Conservation (phyloP, 2,329 filamentous ascomycete genomes). For the Fusarium praegraminearum region DNA sequence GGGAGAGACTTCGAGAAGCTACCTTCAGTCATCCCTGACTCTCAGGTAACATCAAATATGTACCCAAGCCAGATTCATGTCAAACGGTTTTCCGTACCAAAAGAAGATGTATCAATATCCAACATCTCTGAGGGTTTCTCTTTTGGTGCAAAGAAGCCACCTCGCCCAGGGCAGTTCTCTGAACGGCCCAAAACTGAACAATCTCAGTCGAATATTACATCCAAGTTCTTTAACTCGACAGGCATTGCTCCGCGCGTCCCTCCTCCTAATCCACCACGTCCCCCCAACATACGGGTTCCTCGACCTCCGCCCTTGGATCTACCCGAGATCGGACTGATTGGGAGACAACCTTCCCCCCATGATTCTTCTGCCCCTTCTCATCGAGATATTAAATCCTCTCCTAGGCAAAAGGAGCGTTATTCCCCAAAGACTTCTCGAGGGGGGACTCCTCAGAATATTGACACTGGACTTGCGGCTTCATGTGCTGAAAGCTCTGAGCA, state of each 20-base stretch:
- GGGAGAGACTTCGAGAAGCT: constrained; percentile 26
- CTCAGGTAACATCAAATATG: constrained; percentile 6
- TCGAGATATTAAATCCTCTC: background rate
- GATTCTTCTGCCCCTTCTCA: background rate
- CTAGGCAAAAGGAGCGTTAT: background rate
- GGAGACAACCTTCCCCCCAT: background rate
- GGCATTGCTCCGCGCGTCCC: background rate
- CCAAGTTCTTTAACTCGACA: background rate
- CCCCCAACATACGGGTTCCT: background rate
- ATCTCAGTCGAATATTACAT: background rate
- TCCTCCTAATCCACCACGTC: background rate
- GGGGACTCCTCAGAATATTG: background rate
- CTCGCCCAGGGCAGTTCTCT: constrained; percentile 42
- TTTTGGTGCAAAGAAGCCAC: constrained; percentile 36
- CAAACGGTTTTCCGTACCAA: constrained; percentile 27
- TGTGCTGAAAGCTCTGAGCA: background rate
- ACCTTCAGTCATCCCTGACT: constrained; percentile 21
- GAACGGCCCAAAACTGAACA: constrained; percentile 27
- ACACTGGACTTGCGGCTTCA: background rate
- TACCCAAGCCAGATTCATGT: background rate
- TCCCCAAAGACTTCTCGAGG: background rate
- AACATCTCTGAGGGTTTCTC: constrained; percentile 43
- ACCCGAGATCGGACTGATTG: constrained; percentile 31
- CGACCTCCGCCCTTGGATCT: constrained; percentile 29
- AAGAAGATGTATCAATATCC: constrained; percentile 40